phyloP scores from a whole-genome alignment of 2,329 filamentous ascomycete genomes.

The Trichophyton verrucosum region DNA sequence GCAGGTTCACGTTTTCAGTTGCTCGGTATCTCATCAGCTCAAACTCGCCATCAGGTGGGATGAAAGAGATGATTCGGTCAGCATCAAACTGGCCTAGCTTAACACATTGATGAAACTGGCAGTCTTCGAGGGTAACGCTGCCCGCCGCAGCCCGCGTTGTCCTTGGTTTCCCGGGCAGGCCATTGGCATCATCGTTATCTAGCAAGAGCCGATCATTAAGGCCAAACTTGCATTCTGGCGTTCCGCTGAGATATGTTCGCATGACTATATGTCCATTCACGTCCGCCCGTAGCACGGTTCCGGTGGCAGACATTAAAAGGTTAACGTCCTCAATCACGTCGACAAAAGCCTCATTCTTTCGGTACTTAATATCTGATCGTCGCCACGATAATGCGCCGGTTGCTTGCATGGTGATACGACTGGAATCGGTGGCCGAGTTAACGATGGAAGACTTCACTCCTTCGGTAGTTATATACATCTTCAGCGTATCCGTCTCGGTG shows the following conservation, averaged over 20 bases:
- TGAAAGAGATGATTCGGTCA: constrained; percentile 91
- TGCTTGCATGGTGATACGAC: constrained; percentile 98
- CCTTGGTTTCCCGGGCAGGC: constrained; percentile 50
- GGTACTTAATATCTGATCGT: constrained; percentile 93
- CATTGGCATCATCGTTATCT: constrained; percentile 58
- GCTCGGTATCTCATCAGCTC: constrained; percentile 98
- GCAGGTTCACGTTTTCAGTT: constrained; percentile 95
- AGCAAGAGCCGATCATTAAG: constrained; percentile 89
- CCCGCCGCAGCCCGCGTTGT: constrained; percentile 91
- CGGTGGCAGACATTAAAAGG: constrained; percentile 95
- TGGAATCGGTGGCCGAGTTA: constrained; percentile 68
- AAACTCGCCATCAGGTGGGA: constrained; percentile 94
- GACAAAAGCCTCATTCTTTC: constrained; percentile 98
- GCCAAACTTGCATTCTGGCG: constrained; percentile 97
- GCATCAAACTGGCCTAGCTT: constrained; percentile 94
- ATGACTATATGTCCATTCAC: constrained; percentile 97
- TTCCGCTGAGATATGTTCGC: constrained; percentile 93
- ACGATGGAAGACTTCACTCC: constrained; percentile 74
- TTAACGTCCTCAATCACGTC: constrained; percentile 99
- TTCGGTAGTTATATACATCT: constrained; percentile 99
- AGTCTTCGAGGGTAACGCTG: constrained; percentile 91
- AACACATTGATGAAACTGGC: constrained; percentile 97
- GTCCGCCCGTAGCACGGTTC: constrained; percentile 85
- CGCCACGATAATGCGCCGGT: constrained; percentile 95
- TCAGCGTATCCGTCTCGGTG: constrained; percentile 76